Base-by-base conservation (phyloP, 2,329 filamentous ascomycete genomes). In the Cryphonectria japonica region DNA sequence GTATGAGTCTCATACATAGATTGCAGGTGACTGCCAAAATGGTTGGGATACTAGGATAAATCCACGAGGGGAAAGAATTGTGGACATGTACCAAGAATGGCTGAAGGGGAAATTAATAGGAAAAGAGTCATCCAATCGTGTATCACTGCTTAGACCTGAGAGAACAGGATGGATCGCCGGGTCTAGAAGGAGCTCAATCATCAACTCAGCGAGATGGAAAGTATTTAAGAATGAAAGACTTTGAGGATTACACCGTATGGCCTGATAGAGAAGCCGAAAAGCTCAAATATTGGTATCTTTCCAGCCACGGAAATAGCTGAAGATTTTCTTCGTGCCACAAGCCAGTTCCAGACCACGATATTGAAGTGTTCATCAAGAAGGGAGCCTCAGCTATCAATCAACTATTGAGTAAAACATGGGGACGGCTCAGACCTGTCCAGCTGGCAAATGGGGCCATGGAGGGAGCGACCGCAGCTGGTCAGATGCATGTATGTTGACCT, bases 371-470 rank as follows among this genome's bases (percentile, higher is more conserved):
- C n/a, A 39, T 43, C 54, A n/a, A 34, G 37, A 67, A 29, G 14
- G n/a, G 26, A 61, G 16, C 19, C 29, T 61, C 54, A 67, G 66
- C 66, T 67, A 43, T 50, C 37, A n/a, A 29, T 43, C 46, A 32
- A 67, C 66, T 67, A 67, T 60, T 67, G 57, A 61, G 16, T 13
- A 14, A 19, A 9, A 46, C 37, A 67, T 67, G 37, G 52, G 26
- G 4, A 26, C 19, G 16, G 37, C 65, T 39, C 39, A 37, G 46
- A 57, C 52, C 0, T 26, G 4, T 39, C 54, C 54, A 43, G 54
- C 54, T 37, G 29, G 26, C 54, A 59, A 14, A 59, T 4, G 54
- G 54, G 16, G 14, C 54, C 5, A 19, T 34, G 46, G 54, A 59
- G 26, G 54, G 26, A 59, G 26, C 29, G 26, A 59, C 54, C 54